These are phyloP conservation scores for Chlorencoelia australis DNA, from an alignment of 2,329 filamentous ascomycete genomes.

Conservation along the genomic window DNA sequence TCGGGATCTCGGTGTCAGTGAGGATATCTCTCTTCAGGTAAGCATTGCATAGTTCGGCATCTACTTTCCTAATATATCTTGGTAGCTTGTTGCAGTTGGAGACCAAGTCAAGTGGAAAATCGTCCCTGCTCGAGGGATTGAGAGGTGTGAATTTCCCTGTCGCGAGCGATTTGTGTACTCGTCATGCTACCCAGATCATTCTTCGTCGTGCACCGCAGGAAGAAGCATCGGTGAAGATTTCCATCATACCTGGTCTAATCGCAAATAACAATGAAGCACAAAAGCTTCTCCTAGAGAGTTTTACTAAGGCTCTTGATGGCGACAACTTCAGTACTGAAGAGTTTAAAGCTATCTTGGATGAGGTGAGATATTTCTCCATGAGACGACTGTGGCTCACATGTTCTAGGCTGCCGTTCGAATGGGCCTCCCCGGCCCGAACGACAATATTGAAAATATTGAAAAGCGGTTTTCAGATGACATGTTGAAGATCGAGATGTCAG, in stretches of 20 bases:
- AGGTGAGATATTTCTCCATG: not conserved
- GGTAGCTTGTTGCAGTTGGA: not conserved
- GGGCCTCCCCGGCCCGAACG: not conserved
- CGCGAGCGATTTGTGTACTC: not conserved
- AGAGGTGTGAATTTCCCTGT: not conserved
- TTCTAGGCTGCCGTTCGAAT: not conserved
- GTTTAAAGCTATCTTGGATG: not conserved
- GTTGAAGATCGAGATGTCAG: not conserved
- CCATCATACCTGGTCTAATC: no score
- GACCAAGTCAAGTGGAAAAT: not conserved
- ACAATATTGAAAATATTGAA: not conserved
- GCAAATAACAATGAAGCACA: no score
- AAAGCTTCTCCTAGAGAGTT: no score
- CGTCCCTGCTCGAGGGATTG: not conserved
- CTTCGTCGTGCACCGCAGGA: not conserved
- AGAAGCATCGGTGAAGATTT: not conserved
- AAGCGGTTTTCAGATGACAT: not conserved
- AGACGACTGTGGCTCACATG: not conserved
- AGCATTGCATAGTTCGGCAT: no score
- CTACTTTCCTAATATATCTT: no score
- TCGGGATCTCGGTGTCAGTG: no score
- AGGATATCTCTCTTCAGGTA: no score
- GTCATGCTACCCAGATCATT: not conserved
- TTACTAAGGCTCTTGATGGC: not conserved
- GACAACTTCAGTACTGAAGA: not conserved